Base-by-base conservation (phyloP, 1,284 basidiomycete genomes). In the Microbotryomycetes sp. region DNA sequence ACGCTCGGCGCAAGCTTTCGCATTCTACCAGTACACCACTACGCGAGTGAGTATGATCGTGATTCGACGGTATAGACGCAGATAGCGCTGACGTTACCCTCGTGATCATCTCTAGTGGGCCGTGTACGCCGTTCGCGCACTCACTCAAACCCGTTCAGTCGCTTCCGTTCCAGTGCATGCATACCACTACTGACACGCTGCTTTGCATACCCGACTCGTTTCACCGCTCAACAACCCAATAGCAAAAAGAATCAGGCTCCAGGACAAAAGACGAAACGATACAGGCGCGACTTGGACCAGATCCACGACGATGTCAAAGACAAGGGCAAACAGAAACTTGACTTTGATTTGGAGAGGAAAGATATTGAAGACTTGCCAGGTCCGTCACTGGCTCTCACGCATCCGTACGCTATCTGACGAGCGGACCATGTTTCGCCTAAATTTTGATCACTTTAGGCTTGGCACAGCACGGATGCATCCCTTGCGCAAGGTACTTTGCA, bases 191-290 rank as follows among this genome's bases (percentile, higher is more conserved):
- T 28, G 24, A n/a, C 30, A 11, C 46, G 26, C 46, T 48, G 9
- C 46, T 11, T 48, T 21, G 11, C 15, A 15, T 23, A 48, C 13
- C 18, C 46, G 18, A 4, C n/a, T 26, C n/a, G 21, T 48, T 15
- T 7, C 46, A 48, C 46, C 46, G n/a, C n/a, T n/a, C 7, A 3
- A 5, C 24, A 18, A 35, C 15, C 21, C 26, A 15, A 16, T 53
- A 68, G 67, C 31, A 64, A 62, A 31, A 68, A 68, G 67, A 68
- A 68, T 46, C 67, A 68, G 52, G 67, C 55, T 0, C 63, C 62
- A 15, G 52, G 51, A 5, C 50, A 54, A 7, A 68, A 68, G 58
- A 62, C 62, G 24, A 52, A 56, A 11, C 55, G 67, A 2, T 68
- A 62, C 52, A 30, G 54, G 13, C 54, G 67, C 24, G 60, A 62